phyloP scores from a whole-genome alignment of 768 basidiomycete species.

The Mycena amicta region DNA sequence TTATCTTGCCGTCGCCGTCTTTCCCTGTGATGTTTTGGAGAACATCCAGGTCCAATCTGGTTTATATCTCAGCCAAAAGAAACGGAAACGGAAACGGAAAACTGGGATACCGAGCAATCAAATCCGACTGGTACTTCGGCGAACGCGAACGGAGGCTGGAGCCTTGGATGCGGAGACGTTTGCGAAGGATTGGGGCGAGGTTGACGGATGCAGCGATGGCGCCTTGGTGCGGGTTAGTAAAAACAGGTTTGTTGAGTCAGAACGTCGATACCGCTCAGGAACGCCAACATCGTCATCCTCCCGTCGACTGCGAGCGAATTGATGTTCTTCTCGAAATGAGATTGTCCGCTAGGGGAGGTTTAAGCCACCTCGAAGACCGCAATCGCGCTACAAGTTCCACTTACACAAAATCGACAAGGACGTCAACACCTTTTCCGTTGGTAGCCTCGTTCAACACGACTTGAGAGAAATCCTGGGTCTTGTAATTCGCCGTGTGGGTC shows the following conservation, averaged over 20 bases:
- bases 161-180: conserved; percentile 86
- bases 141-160: conserved; percentile 82
- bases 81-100: background rate
- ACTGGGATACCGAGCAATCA: conserved; percentile 60
- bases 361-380: background rate
- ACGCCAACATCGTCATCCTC: conserved; percentile 67
- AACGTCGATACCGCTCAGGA: conserved; percentile 66
- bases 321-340: conserved; percentile 77
- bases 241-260: conserved; percentile 19
- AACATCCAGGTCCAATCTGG: conserved; percentile 57
- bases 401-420: conserved; percentile 80
- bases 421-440: conserved; percentile 70
- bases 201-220: conserved; percentile 51
- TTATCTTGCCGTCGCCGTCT: conserved; percentile 60
- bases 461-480: conserved; percentile 76
- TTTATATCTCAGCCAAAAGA: background rate
- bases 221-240: conserved; percentile 40
- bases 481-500: conserved; percentile 84
- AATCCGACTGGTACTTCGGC: conserved; percentile 72
- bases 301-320: conserved; percentile 72
- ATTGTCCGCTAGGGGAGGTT: conserved; percentile 53
- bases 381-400: background rate
- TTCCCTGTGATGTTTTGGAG: conserved; percentile 61
- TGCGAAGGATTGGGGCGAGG: conserved; percentile 71
- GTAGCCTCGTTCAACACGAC: conserved; percentile 68